phyloP scores from a whole-genome alignment of 176 grass and related monocot species.

The Secale cereale region DNA sequence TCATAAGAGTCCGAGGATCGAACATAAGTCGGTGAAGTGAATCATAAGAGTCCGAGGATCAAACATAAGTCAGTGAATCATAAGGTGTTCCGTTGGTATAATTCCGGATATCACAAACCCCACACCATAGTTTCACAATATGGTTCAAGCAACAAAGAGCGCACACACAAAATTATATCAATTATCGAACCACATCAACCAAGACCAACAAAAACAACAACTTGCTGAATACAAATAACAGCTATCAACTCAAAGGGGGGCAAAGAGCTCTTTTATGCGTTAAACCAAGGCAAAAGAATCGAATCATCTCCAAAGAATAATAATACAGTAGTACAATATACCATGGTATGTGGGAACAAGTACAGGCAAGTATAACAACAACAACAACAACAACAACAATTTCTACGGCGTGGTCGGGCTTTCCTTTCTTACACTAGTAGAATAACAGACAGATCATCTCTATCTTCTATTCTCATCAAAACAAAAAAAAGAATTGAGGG shows the following conservation, averaged over 20 bases:
- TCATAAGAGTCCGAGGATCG: too few species aligned
- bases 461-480: conserved; percentile 20
- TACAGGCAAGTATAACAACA: conserved; percentile 25
- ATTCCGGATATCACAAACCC: too few species aligned
- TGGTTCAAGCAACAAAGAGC: too few species aligned
- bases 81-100: too few species aligned
- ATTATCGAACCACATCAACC: too few species aligned
- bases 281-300: neutral
- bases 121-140: too few species aligned
- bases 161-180: too few species aligned
- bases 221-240: neutral
- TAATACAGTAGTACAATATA: neutral
- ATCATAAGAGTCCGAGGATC: too few species aligned
- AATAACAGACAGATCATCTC: conserved; percentile 25
- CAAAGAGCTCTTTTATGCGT: neutral
- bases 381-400: conserved; percentile 31
- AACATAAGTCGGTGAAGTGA: too few species aligned
- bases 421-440: conserved; percentile 31
- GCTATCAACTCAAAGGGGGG: neutral
- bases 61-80: too few species aligned
- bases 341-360: neutral
- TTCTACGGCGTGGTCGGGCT: neutral
- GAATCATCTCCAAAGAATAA: neutral
- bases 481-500: neutral
- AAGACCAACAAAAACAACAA: neutral